Base-by-base conservation (phyloP, 225 moss, liverwort and hornwort genomes). In the Polytrichum commune region DNA sequence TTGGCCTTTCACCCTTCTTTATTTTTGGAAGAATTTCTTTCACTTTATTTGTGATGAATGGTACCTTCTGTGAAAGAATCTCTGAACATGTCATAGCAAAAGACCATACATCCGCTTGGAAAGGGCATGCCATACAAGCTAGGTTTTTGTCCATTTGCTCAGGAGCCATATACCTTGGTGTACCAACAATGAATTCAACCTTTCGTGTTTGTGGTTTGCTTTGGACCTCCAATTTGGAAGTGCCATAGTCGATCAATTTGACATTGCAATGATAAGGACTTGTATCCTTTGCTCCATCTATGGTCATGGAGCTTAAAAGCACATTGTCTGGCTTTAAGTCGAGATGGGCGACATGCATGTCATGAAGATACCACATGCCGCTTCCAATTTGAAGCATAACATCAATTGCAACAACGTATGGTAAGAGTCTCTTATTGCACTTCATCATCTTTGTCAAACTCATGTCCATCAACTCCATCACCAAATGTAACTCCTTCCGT, bases 281-380 rank as follows among this genome's bases (percentile, higher is more conserved):
- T 55, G 73, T 75, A 55, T 53, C 24, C 4, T 64, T 65, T 6
- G 64, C 69, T 6, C 18, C 16, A 16, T 63, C 32, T 22, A 33
- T 55, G 1, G 26, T 70, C 28, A 60, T 28, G 7, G 46, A 64
- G 22, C 28, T 64, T 27, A 81, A 25, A 6, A 85, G 70, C 23
- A 79, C 61, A 67, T 82, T 85, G 0, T 63, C 19, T 19, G 85
- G 85, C 55, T 79, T 74, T 29, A 82, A 78, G 58, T 65, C 76
- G 23, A 76, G 73, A 63, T 81, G 78, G 0, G 78, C 78, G 8
- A 85, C 55, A 22, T 62, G 66, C 5, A 74, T 73, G 76, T 82
- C 81, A 8, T 85, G 81, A 10, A 85, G 81, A 60, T 85, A 85
- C 60, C 85, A 81, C 76, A 85, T 63, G 19, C 81, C 81, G n/a